Evolutionary conservation across 106 monocot species (phyloP), one percentile per base, ranked within the genome.

Genomic region (Platanthera guangdongensis): DNA sequence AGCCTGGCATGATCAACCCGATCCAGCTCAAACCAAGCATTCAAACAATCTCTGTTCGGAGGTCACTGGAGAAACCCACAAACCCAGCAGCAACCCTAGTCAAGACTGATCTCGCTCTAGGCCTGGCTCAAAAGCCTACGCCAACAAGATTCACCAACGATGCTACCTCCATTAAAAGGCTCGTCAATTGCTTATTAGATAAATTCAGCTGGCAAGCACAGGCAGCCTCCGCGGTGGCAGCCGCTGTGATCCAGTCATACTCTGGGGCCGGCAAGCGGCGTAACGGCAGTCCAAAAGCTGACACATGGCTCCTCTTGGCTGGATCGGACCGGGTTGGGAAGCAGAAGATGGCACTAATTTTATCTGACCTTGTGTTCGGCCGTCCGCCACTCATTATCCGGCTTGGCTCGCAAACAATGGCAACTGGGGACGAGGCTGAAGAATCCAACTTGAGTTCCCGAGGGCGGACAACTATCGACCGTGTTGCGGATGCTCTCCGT

Each of bases 171-270:
- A 86, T 93, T 81, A 93, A 93, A 77, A 84, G 82, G 68, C 82
- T 97, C 14, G 79, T 87, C 72, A 89, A 87, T 18, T 91, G 89
- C 4, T 80, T 97, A 11, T 68, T 74, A 1, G 96, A 91, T 76
- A 97, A 87, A 76, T 89, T 97, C 21, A 50, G 77, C 8, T 93
- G 93, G 96, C 96, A 97, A 76, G 64, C 77, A 6, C 91, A 97
- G 51, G 93, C 93, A 0, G 96, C 93, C 3, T 86, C 96, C 6
- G 77, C 93, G 0, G 81, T 91, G 7, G 85, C 93, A 9, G 78
- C 84, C 3, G 84, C 81, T 0, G 87, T 97, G 45, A 77, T 76
- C 30, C 90, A 85, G 25, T 85, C 85, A 71, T 89, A 84, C 72
- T 85, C 93, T 0, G 90, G 87, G 10, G 79, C 76, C 6, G 81